These are phyloP conservation scores for Orbilia quercus DNA, from an alignment of 2,329 filamentous ascomycete species.

Conservation along the genomic window DNA sequence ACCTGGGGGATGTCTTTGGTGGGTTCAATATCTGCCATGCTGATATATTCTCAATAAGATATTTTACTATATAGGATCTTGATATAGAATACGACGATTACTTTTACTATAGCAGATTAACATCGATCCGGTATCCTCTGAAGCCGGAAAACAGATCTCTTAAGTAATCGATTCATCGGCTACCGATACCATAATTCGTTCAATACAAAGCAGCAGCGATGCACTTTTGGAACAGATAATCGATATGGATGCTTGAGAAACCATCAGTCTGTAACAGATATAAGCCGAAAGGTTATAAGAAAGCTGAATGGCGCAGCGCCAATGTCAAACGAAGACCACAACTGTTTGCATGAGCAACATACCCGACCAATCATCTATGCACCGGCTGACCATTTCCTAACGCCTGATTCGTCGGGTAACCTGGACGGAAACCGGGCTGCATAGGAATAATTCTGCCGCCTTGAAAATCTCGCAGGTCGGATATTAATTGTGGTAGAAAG, in stretches of 20 bases:
- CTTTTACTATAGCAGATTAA: background rate
- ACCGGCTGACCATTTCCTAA: background rate
- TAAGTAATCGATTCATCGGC: background rate
- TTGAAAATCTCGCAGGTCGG: background rate
- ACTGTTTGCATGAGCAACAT: background rate
- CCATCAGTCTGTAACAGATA: constrained; percentile 5
- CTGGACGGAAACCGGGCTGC: background rate
- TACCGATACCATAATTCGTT: too few species aligned
- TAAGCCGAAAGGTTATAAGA: background rate
- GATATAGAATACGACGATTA: background rate
- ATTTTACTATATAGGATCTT: background rate
- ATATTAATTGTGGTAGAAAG: background rate
- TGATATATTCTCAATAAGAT: background rate
- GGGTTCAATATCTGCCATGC: constrained; percentile 4
- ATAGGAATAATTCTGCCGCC: background rate
- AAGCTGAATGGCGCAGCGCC: background rate
- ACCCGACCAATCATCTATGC: background rate
- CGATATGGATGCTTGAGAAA: background rate
- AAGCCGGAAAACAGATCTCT: too few species aligned
- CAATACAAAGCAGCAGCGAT: background rate
- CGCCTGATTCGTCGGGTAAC: background rate
- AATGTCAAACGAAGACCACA: background rate
- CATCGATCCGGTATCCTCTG: too few species aligned
- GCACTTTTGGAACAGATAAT: constrained; percentile 4
- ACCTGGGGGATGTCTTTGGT: constrained; percentile 3